Evolutionary conservation across 179 eudicot genomes (phyloP).

Genomic region (Pouteria campechiana): DNA sequence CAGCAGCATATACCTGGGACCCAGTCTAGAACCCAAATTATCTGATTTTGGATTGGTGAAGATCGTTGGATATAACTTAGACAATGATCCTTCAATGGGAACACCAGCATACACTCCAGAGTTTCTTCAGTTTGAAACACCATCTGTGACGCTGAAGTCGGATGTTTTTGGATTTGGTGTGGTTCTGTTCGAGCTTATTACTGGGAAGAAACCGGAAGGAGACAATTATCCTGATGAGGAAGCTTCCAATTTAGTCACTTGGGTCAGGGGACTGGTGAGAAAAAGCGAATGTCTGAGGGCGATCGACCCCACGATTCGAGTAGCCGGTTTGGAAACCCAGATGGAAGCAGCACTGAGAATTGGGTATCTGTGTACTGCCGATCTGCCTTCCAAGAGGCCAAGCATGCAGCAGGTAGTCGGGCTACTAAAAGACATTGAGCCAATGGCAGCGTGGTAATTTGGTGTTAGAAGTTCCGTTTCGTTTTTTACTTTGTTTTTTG

Average conservation of each 20-base stretch:
- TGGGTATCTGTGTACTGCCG: conserved; percentile 60
- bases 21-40: conserved; percentile 40
- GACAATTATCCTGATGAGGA: conserved; percentile 38
- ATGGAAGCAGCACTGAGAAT: conserved; percentile 45
- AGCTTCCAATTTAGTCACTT: conserved; percentile 29
- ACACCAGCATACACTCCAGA: conserved; percentile 48
- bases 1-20: conserved; percentile 42
- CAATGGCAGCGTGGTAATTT: no score
- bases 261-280: conserved; percentile 51
- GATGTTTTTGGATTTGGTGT: conserved; percentile 60
- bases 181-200: conserved; percentile 45
- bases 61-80: conserved; percentile 30
- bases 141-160: conserved; percentile 36
- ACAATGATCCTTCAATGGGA: conserved; percentile 32
- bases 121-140: conserved; percentile 18
- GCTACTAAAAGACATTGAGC: conserved; percentile 51
- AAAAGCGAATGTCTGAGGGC: conserved; percentile 22
- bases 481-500: no score
- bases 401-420: conserved; percentile 63
- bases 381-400: conserved; percentile 44
- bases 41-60: conserved; percentile 50
- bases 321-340: conserved; percentile 23
- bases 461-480: no score
- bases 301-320: conserved; percentile 39
- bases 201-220: conserved; percentile 38